Conservation (phyloP, 352 stramenopile species). For the Globisporangium echinulatum region DNA sequence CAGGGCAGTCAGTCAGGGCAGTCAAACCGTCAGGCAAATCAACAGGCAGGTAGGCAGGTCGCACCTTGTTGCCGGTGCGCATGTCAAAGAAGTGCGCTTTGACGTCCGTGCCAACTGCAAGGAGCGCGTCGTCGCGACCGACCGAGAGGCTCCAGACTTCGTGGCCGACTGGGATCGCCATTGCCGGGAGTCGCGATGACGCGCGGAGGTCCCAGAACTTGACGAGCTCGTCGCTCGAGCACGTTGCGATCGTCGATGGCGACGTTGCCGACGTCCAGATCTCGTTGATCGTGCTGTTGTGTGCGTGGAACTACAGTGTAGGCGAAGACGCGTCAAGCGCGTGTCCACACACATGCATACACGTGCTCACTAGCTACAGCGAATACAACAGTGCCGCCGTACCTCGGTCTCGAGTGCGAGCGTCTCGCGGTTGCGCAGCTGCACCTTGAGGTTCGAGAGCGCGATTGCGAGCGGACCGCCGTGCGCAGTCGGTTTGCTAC, state of each 20-base stretch:
- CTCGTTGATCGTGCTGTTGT: constrained; percentile 78
- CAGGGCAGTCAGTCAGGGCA: neutral
- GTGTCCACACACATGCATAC: neutral
- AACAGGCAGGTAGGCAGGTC: neutral
- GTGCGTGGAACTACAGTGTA: constrained; percentile 44
- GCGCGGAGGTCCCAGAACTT: constrained; percentile 80
- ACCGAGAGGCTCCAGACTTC: constrained; percentile 82
- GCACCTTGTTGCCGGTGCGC: constrained; percentile 41
- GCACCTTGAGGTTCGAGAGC: constrained; percentile 59
- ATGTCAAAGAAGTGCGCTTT: constrained; percentile 78
- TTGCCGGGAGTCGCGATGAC: constrained; percentile 33
- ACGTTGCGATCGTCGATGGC: constrained; percentile 67
- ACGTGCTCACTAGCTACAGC: neutral
- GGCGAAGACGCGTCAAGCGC: neutral
- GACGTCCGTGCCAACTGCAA: constrained; percentile 70
- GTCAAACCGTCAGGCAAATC: neutral
- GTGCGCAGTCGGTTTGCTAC: constrained; percentile 61
- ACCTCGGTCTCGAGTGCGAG: constrained; percentile 57
- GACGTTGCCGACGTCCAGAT: constrained; percentile 63
- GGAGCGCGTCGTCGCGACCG: constrained; percentile 66
- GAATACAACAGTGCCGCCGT: neutral
- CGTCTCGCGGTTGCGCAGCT: constrained; percentile 66
- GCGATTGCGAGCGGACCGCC: constrained; percentile 51
- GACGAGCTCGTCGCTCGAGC: constrained; percentile 80
- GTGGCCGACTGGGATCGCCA: constrained; percentile 53